A percentile compares a stretch with the other conserved stretches of the same genome.
Conservation (phyloP, 1,139 yeast species). For the Hansenula sp. region DNA sequence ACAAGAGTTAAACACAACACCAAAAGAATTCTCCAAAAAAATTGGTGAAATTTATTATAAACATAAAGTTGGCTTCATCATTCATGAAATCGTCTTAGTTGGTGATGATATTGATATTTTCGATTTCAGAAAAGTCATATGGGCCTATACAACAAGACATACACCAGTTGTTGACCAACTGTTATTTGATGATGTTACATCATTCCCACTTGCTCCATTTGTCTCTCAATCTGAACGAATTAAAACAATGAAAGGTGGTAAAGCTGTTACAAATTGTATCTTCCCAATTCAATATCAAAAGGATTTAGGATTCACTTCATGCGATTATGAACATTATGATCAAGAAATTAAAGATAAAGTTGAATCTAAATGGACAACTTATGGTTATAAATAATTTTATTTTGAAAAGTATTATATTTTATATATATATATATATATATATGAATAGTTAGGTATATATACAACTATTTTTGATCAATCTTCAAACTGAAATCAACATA, state of each 20-base stretch:
- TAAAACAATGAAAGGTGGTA: constrained; percentile 19
- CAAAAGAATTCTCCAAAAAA: constrained; percentile 14
- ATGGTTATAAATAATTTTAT: constrained; percentile 7
- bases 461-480: constrained; percentile 39
- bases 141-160: constrained; percentile 24
- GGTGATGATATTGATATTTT: constrained; percentile 24
- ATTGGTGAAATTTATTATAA: constrained; percentile 16
- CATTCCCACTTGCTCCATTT: constrained; percentile 22
- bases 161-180: constrained; percentile 20
- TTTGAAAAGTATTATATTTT: neutral
- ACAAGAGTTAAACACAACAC: constrained; percentile 14
- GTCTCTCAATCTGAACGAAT: constrained; percentile 15
- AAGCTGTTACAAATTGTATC: constrained; percentile 20
- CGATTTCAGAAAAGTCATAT: constrained; percentile 18
- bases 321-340: constrained; percentile 12
- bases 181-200: constrained; percentile 13
- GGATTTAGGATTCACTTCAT: constrained; percentile 13
- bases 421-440: neutral
- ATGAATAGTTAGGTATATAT: neutral
- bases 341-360: constrained; percentile 7
- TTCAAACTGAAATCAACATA: constrained; percentile 83
- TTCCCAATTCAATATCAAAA: constrained; percentile 14
- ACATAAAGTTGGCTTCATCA: constrained; percentile 12
- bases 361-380: constrained; percentile 8
- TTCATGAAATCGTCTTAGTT: constrained; percentile 20